Evolutionary conservation across 1,284 basidiomycete genomes (phyloP).

Genomic region (Ustilago shanxiensis): DNA sequence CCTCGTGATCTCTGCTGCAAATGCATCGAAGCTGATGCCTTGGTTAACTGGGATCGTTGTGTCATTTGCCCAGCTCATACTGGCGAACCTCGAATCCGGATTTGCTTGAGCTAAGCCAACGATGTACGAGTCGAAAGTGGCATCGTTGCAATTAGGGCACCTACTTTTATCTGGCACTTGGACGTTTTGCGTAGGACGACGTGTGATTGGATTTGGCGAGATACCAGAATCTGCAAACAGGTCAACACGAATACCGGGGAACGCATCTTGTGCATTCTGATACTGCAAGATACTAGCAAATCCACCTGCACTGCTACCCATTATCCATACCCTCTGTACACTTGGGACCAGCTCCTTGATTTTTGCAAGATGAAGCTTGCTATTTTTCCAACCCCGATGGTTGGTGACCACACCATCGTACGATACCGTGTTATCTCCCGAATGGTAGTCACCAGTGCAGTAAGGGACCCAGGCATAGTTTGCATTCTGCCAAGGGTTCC

Average conservation of each 20-base stretch:
- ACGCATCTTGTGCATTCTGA: constrained; percentile 28
- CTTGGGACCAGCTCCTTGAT: constrained; percentile 21
- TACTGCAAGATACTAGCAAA: constrained; percentile 36
- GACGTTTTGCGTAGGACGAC: constrained; percentile 28
- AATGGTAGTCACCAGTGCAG: constrained; percentile 41
- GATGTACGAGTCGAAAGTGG: constrained; percentile 37
- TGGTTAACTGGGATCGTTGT: constrained; percentile 33
- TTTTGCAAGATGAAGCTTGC: constrained; percentile 21
- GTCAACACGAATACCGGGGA: constrained; percentile 23
- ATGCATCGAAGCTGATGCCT: constrained; percentile 15
- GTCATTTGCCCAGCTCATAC: constrained; percentile 34
- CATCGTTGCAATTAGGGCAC: constrained; percentile 38
- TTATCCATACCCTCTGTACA: constrained; percentile 13
- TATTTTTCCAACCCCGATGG: constrained; percentile 30
- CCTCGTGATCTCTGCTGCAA: constrained; percentile 14
- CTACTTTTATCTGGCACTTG: constrained; percentile 19
- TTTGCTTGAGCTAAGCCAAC: constrained; percentile 37
- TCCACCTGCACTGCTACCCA: constrained; percentile 27
- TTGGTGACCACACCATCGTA: constrained; percentile 16
- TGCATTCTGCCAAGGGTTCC: constrained; percentile 24
- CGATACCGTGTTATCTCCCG: constrained; percentile 29
- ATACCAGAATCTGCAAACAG: constrained; percentile 32
- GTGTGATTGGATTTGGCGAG: constrained; percentile 19
- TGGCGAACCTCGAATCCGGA: constrained; percentile 25
- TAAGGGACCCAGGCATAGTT: constrained; percentile 39